Evolutionary conservation across 306 rosid species (phyloP).

Genomic region (Sicyos baderoa): DNA sequence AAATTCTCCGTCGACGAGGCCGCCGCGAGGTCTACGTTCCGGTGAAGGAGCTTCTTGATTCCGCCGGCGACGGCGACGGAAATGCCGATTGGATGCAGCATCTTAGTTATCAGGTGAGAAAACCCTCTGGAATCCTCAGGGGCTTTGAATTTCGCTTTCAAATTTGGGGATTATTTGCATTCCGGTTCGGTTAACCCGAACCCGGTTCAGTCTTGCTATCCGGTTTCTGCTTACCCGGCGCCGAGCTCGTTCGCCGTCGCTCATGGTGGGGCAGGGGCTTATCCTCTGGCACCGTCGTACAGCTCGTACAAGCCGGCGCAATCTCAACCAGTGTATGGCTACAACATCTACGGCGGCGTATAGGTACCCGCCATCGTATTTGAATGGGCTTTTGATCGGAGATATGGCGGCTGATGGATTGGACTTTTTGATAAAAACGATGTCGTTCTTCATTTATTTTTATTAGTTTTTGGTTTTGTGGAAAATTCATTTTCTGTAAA

Average conservation of each 20-base stretch:
- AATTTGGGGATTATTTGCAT: too few species aligned
- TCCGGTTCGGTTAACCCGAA: too few species aligned
- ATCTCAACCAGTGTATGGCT: not conserved
- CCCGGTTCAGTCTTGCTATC: constrained; percentile 12
- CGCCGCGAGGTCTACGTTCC: constrained; percentile 37
- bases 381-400: too few species aligned
- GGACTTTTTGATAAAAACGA: not conserved
- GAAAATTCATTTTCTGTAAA: not conserved
- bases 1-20: constrained; percentile 41
- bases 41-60: constrained; percentile 47
- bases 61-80: constrained; percentile 8
- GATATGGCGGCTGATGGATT: not conserved
- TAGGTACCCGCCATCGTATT: not conserved
- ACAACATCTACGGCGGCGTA: not conserved
- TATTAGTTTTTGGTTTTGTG: not conserved
- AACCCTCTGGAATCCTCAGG: constrained; percentile 52
- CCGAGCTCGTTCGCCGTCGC: not conserved
- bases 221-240: not conserved
- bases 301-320: not conserved
- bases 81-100: constrained; percentile 22
- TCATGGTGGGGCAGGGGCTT: not conserved
- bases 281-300: not conserved
- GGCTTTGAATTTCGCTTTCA: constrained; percentile 38
- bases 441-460: not conserved
- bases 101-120: constrained; percentile 48